Base-by-base conservation (phyloP, 2,329 filamentous ascomycete species). In the Neonectria coccinea region DNA sequence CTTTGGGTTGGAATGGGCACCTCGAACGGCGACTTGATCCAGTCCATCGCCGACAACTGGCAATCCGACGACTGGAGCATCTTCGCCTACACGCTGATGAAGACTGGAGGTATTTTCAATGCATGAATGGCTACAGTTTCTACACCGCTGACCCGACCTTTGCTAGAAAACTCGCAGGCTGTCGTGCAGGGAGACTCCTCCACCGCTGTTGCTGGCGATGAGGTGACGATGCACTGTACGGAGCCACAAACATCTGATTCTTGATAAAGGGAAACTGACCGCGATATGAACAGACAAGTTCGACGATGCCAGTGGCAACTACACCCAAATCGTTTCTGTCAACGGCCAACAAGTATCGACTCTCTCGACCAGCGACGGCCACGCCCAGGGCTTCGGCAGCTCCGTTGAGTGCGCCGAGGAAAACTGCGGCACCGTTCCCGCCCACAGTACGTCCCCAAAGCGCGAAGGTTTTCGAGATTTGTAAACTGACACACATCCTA, bases 401-500 rank as follows among this genome's bases (percentile, higher is more conserved):
- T 76, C 81, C 0, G 78, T 83, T 18, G 87, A 91, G 75, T 88
- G 88, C 77, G 92, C 89, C 59, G 90, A 89, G 76, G 91, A 94
- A 79, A 90, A 92, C 82, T 94, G 92, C 83, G 92, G 92, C 69
- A 73, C 67, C 2, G 58, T 75, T 20, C 56, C 56, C 31, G 70
- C 70, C 42, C 68, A 72, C 25, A 59, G 70, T 72, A 66, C 59
- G 70, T 54, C 14, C 3, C 3, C 2, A 0, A 3, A 3, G 14
- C 14, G 5, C 2, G 1, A 14, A 3, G 0, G 9, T 1, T 3
- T 1, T 4, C 3, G 0, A 11, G 1, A 9, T 20, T 2, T 44
- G 18, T 45, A 55, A 11, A 58, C 60, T 20, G 5, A 14, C 3
- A 1, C 0, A 18, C 3, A 6, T 16, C 11, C 14, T 20, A 72